Evolutionary conservation across 108 stramenopile species (phyloP).

Genomic region (Nitzschia sp.): DNA sequence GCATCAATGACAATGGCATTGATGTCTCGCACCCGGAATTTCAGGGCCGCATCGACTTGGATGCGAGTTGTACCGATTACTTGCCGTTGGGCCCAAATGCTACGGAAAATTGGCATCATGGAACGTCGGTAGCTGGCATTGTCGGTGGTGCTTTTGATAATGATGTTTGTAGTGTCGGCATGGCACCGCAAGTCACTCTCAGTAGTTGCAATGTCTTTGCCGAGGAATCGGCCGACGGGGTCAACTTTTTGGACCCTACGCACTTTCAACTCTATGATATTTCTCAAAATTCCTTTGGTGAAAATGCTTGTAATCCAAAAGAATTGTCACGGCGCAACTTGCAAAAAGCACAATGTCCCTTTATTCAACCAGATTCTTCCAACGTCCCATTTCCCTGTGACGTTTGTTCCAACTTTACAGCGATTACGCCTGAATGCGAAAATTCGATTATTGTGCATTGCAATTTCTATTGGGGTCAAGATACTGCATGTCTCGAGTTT

Average conservation of each 20-base stretch:
- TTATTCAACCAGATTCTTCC: not conserved
- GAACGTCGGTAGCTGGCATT: conserved; percentile 20
- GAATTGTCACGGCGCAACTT: not conserved
- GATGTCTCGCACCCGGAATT: conserved; percentile 22
- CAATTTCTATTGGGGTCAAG: conserved; percentile 8
- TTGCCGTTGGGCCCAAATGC: not conserved
- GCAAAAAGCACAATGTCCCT: conserved; percentile 18
- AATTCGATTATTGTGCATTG: conserved; percentile 16
- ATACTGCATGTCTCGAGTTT: conserved; percentile 34
- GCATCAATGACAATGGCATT: conserved; percentile 28
- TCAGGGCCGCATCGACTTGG: conserved; percentile 11
- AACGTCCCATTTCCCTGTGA: conserved; percentile 16
- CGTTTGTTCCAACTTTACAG: conserved; percentile 9
- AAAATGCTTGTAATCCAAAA: conserved; percentile 5
- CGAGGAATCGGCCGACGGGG: not conserved
- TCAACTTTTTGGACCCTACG: not conserved
- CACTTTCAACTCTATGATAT: conserved; percentile 16
- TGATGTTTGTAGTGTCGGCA: conserved; percentile 17
- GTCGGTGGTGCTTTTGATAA: conserved; percentile 19
- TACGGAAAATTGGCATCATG: conserved; percentile 4
- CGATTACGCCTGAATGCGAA: not conserved
- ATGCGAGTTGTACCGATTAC: conserved; percentile 16
- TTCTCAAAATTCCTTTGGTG: conserved; percentile 22
- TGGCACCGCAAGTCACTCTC: conserved; percentile 27
- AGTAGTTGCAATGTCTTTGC: conserved; percentile 7